phyloP scores from a whole-genome alignment of 805 yeast genomes.

The Myxozyma geophila region DNA sequence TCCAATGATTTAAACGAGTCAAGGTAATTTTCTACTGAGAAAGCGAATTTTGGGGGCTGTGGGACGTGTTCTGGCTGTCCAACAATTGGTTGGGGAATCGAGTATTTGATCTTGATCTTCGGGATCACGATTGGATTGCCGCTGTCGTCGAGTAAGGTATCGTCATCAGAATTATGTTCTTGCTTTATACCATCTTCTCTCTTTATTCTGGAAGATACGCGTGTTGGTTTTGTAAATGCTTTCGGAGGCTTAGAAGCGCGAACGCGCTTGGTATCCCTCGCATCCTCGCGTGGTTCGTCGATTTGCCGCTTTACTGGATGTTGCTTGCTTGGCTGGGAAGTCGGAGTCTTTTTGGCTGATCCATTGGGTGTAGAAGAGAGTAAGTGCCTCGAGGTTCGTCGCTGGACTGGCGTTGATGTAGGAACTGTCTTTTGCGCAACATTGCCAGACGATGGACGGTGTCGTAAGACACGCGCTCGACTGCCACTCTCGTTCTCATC shows the following conservation, averaged over 20 bases:
- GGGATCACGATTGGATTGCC: conserved; percentile 7
- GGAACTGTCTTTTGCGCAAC: background rate
- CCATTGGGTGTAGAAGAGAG: background rate
- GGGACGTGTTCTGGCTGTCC: conserved; percentile 65
- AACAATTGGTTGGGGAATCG: conserved; percentile 52
- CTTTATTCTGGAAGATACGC: conserved; percentile 8
- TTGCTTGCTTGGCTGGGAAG: background rate
- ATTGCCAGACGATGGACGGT: background rate
- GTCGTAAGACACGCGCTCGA: background rate
- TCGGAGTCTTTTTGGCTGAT: background rate
- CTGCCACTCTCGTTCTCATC: conserved; percentile 10
- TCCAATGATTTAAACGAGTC: conserved; percentile 62
- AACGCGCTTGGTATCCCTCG: background rate
- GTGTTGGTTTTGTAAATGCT: background rate
- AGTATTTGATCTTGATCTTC: conserved; percentile 33
- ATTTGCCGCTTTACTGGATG: background rate
- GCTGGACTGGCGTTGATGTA: background rate
- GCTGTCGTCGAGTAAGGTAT: conserved; percentile 1
- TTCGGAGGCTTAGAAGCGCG: background rate
- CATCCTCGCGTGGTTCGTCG: background rate
- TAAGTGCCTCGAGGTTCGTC: background rate
- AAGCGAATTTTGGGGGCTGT: conserved; percentile 51
- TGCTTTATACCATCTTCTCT: conserved; percentile 1
- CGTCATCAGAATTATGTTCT: conserved; percentile 5
- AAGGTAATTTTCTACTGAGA: conserved; percentile 52